Conservation (phyloP, 2,329 filamentous ascomycete species). For the Ascochyta lentis region DNA sequence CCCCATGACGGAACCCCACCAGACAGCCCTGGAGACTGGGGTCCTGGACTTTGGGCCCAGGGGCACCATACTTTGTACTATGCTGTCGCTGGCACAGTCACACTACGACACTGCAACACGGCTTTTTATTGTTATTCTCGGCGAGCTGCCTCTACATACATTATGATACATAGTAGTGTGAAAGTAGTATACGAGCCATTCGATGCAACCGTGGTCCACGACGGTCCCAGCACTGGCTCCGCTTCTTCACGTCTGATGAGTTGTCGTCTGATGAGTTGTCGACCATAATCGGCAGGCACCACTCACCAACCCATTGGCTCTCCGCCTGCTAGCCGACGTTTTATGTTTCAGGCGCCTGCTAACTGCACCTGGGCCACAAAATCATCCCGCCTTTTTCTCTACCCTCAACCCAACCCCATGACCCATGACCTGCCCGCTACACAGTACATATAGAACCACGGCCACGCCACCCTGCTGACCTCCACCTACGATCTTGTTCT, state of each 20-base stretch:
- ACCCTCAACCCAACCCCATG: slow-evolving; percentile 38
- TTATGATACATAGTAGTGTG: background rate
- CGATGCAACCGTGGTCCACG: slow-evolving; percentile 37
- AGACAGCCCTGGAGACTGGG: too few relatives aligned
- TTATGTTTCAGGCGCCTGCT: slow-evolving; percentile 47
- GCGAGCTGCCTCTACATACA: slow-evolving; percentile 9
- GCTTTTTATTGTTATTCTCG: background rate
- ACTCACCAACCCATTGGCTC: slow-evolving; percentile 38
- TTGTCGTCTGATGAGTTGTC: slow-evolving; percentile 51
- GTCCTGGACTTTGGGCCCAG: too few relatives aligned
- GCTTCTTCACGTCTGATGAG: slow-evolving; percentile 46
- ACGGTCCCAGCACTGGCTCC: slow-evolving; percentile 31
- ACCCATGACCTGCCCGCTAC: slow-evolving; percentile 37
- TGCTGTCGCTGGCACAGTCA: too few relatives aligned
- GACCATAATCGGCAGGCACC: slow-evolving; percentile 36
- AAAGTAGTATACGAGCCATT: background rate
- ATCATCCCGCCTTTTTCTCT: slow-evolving; percentile 45
- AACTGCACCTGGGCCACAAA: slow-evolving; percentile 43
- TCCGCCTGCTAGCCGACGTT: slow-evolving; percentile 38
- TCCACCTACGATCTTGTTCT: background rate
- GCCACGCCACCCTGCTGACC: slow-evolving; percentile 24
- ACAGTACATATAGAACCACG: slow-evolving; percentile 40
- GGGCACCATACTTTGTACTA: too few relatives aligned
- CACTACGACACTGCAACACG: background rate
- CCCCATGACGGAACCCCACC: slow-evolving; percentile 4